A percentile compares a stretch with the other conserved stretches of the same genome.
phyloP scores from a whole-genome alignment of 2,329 filamentous ascomycete species.

The Aureobasidium sp. region DNA sequence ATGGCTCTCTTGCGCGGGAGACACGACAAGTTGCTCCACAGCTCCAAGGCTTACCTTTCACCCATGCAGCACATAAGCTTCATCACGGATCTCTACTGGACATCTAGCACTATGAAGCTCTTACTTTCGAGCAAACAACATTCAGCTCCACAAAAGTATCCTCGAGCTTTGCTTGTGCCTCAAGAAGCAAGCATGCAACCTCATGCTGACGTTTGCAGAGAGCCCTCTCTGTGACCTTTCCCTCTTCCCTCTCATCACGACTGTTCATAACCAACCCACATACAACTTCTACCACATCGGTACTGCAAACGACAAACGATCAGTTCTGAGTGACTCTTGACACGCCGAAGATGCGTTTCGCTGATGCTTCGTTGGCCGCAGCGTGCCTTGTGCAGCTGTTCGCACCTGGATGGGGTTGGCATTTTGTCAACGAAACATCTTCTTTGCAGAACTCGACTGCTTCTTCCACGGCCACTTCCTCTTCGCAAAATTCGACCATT shows the following conservation, averaged over 20 bases:
- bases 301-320: neutral
- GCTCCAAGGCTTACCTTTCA: neutral
- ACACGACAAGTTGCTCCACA: neutral
- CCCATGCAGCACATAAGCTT: neutral
- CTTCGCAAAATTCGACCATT: neutral
- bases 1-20: neutral
- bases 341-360: neutral
- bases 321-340: neutral
- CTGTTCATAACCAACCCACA: too few species aligned
- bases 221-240: neutral
- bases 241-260: neutral
- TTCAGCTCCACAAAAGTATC: neutral
- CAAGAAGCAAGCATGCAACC: neutral
- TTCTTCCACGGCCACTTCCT: too few species aligned
- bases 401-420: neutral
- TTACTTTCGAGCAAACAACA: neutral
- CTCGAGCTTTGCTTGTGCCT: neutral
- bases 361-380: neutral
- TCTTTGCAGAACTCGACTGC: neutral
- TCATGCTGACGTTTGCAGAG: neutral
- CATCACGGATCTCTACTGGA: neutral
- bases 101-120: neutral
- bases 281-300: too few species aligned
- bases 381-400: slow-evolving; percentile 4
- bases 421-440: neutral